Base-by-base conservation (phyloP, 2,329 filamentous ascomycete species). In the Calcarisporium arbuscula region DNA sequence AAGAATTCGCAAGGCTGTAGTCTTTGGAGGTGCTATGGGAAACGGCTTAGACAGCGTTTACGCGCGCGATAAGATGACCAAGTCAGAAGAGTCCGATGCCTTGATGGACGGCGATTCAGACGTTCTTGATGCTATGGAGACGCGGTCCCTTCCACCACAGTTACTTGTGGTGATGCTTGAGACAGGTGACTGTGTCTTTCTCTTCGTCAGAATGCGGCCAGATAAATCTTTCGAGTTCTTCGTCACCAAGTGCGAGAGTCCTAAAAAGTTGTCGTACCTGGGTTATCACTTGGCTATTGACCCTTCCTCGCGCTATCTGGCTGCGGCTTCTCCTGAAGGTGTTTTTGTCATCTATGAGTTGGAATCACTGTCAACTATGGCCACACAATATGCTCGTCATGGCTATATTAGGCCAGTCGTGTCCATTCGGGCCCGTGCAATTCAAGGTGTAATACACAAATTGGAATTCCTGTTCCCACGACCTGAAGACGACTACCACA, bases 381-480 rank as follows among this genome's bases (percentile, higher is more conserved):
- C 57, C 46, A 54, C 47, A 48, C 77, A 62, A 52, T 82, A 69
- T 50, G 52, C 49, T 12, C 44, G 50, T 23, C 51, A 53, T 20
- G 57, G 62, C n/a, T 50, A 61, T 42, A 56, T 85, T 38, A 57
- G 67, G 8, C 83, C 82, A 2, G 71, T 94, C 37, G 68, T 68
- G 40, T 57, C 54, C 1, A 55, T 48, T 25, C 51, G 59, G 14
- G 50, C 65, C 14, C 65, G 70, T 8, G 44, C 57, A 8, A 65
- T 87, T 7, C 72, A 79, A 7, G 88, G 85, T 1, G 68, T 80
- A n/a, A 85, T 96, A 36, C 70, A 90, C 48, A 84, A 86, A 47
- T 80, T 95, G 68, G 83, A 88, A 16, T 98, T 96, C 44, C 68
- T 98, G 4, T 77, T 83, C 39, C 85, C 88, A 7, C 69, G 70